These are phyloP conservation scores for Dendrobium nobile DNA, from an alignment of 106 monocot species.

Conservation along the genomic window DNA sequence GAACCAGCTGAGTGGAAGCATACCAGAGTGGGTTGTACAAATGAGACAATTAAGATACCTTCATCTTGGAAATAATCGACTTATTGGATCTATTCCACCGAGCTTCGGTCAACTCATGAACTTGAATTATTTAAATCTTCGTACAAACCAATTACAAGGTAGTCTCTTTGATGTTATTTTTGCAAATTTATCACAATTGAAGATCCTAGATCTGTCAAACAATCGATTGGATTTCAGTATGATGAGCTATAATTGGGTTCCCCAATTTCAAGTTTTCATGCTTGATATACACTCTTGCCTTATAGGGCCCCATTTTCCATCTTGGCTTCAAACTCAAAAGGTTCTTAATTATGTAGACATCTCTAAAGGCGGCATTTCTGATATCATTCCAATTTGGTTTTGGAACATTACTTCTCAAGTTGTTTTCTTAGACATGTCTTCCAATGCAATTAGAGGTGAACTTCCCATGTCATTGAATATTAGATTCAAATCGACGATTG, in stretches of 20 bases:
- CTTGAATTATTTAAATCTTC: background rate
- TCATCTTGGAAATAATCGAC: background rate
- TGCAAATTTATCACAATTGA: background rate
- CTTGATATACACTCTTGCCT: background rate
- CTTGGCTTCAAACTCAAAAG: too few species aligned
- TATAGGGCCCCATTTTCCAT: background rate
- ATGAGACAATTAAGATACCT: background rate
- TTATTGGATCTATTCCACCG: background rate
- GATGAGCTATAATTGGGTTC: background rate
- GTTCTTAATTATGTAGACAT: too few species aligned
- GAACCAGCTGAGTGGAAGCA: background rate
- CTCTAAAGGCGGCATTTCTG: too few species aligned
- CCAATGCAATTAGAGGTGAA: too few species aligned
- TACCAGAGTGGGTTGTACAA: background rate
- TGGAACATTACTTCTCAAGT: too few species aligned
- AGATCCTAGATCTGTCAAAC: background rate
- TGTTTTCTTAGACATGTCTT: too few species aligned
- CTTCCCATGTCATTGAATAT: too few species aligned
- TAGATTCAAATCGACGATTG: too few species aligned
- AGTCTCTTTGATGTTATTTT: background rate
- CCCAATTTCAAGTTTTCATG: background rate
- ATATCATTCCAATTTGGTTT: too few species aligned
- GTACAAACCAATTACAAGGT: background rate
- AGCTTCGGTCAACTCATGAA: background rate
- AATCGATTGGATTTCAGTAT: background rate